These are phyloP conservation scores for Yarrowia hollandica DNA, from an alignment of 805 yeast genomes.

Conservation along the genomic window DNA sequence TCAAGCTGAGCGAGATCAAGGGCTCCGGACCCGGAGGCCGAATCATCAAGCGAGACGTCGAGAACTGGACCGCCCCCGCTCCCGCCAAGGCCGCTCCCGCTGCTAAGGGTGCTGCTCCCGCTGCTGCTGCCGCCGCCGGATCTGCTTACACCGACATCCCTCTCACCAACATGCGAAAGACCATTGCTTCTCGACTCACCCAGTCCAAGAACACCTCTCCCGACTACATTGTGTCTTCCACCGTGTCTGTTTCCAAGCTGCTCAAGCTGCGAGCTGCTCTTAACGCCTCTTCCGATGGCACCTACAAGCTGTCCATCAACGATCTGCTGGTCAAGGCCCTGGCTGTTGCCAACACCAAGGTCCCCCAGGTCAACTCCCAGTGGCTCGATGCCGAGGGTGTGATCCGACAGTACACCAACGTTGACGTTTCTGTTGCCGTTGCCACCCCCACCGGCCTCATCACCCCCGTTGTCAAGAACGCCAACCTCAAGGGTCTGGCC, in stretches of 20 bases:
- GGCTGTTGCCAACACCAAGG: slow-evolving; percentile 83
- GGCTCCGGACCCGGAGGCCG: slow-evolving; percentile 97
- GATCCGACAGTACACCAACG: slow-evolving; percentile 86
- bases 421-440: slow-evolving; percentile 97
- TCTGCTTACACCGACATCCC: slow-evolving; percentile 79
- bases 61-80: slow-evolving; percentile 56
- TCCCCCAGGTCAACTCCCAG: slow-evolving; percentile 91
- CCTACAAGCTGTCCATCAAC: slow-evolving; percentile 88
- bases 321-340: slow-evolving; percentile 94
- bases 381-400: slow-evolving; percentile 89
- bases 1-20: slow-evolving; percentile 76
- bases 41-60: slow-evolving; percentile 88
- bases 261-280: slow-evolving; percentile 88
- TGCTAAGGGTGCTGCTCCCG: slow-evolving; percentile 42
- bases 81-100: slow-evolving; percentile 35
- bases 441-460: slow-evolving; percentile 97
- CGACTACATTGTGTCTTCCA: slow-evolving; percentile 86
- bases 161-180: slow-evolving; percentile 86
- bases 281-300: slow-evolving; percentile 80
- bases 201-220: slow-evolving; percentile 87
- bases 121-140: slow-evolving; percentile 51
- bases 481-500: slow-evolving; percentile 82
- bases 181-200: slow-evolving; percentile 84
- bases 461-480: slow-evolving; percentile 92
- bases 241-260: slow-evolving; percentile 82